A percentile compares a stretch with the other conserved stretches of the same genome.
phyloP scores from a whole-genome alignment of 2,329 filamentous ascomycete species.

The Podosphaera aphanis region DNA sequence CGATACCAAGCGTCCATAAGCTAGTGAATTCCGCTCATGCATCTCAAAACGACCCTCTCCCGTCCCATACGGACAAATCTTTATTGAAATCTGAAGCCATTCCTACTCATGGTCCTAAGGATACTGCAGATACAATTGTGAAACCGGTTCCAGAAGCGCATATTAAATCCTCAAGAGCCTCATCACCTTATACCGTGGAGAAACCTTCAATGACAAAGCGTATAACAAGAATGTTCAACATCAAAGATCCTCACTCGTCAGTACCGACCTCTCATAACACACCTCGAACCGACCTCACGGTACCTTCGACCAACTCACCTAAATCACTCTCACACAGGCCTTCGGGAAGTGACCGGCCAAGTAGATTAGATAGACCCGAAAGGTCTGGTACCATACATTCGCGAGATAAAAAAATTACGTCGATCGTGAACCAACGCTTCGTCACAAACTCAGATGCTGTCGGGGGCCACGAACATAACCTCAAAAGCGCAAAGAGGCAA shows the following conservation, averaged over 20 bases:
- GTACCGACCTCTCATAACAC: slow-evolving; percentile 11
- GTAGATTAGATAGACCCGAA: slow-evolving; percentile 15
- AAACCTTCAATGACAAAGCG: slow-evolving; percentile 40
- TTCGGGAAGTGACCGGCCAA: slow-evolving; percentile 20
- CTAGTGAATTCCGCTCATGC: slow-evolving; percentile 8
- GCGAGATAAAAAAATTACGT: slow-evolving; percentile 13
- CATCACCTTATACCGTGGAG: slow-evolving; percentile 16
- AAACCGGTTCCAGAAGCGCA: slow-evolving; percentile 14
- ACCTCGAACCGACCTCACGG: slow-evolving; percentile 10
- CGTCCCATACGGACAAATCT: slow-evolving; percentile 10
- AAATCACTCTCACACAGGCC: slow-evolving; percentile 22
- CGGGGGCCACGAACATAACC: slow-evolving; percentile 63
- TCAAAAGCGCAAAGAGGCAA: slow-evolving; percentile 75
- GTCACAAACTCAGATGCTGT: slow-evolving; percentile 26
- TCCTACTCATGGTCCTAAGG: slow-evolving; percentile 11
- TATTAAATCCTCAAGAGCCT: slow-evolving; percentile 3
- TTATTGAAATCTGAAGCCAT: slow-evolving; percentile 9
- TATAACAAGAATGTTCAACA: slow-evolving; percentile 36
- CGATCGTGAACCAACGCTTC: slow-evolving; percentile 22
- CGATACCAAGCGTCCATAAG: slow-evolving; percentile 6
- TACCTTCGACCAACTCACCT: slow-evolving; percentile 15
- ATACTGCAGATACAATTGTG: slow-evolving; percentile 10
- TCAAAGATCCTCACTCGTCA: slow-evolving; percentile 10
- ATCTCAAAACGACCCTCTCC: slow-evolving; percentile 11
- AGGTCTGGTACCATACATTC: slow-evolving; percentile 9